These are phyloP conservation scores for Arthrobotrys iridis DNA, from an alignment of 2,329 filamentous ascomycete genomes.

Conservation along the genomic window DNA sequence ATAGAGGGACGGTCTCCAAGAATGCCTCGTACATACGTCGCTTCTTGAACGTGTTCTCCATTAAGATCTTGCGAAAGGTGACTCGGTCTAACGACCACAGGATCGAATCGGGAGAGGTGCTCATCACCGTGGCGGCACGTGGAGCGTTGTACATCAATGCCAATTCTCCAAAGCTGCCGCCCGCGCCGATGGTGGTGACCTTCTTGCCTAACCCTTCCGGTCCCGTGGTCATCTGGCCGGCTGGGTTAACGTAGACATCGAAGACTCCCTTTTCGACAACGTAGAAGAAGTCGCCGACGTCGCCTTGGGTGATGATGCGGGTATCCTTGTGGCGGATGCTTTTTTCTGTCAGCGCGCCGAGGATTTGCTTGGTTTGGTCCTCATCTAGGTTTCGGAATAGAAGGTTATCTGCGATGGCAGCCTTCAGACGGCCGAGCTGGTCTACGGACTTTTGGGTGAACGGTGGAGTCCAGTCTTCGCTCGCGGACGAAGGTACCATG, in stretches of 20 bases:
- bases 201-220: slow-evolving; percentile 82
- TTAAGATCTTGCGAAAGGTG: slow-evolving; percentile 96
- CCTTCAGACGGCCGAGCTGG: slow-evolving; percentile 80
- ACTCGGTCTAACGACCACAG: slow-evolving; percentile 95
- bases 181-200: slow-evolving; percentile 82
- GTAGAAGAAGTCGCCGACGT: slow-evolving; percentile 97
- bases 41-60: slow-evolving; percentile 97
- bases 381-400: slow-evolving; percentile 94
- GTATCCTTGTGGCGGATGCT: slow-evolving; percentile 90
- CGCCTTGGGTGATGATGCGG: slow-evolving; percentile 93
- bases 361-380: slow-evolving; percentile 85
- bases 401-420: slow-evolving; percentile 87
- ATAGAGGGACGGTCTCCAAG: slow-evolving; percentile 88
- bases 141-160: slow-evolving; percentile 99
- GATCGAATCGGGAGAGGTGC: slow-evolving; percentile 78
- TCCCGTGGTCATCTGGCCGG: slow-evolving; percentile 80
- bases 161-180: slow-evolving; percentile 94
- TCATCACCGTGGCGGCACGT: slow-evolving; percentile 91
- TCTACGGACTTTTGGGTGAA: slow-evolving; percentile 83
- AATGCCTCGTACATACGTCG: slow-evolving; percentile 97
- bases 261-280: slow-evolving; percentile 91
- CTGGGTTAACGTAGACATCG: slow-evolving; percentile 86
- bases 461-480: slow-evolving; percentile 91
- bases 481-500: slow-evolving; percentile 82
- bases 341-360: slow-evolving; percentile 92